A percentile compares a stretch with the other conserved stretches of the same genome.
phyloP scores from a whole-genome alignment of 108 stramenopile species.

The Pseudonitzschia delicatissima region DNA sequence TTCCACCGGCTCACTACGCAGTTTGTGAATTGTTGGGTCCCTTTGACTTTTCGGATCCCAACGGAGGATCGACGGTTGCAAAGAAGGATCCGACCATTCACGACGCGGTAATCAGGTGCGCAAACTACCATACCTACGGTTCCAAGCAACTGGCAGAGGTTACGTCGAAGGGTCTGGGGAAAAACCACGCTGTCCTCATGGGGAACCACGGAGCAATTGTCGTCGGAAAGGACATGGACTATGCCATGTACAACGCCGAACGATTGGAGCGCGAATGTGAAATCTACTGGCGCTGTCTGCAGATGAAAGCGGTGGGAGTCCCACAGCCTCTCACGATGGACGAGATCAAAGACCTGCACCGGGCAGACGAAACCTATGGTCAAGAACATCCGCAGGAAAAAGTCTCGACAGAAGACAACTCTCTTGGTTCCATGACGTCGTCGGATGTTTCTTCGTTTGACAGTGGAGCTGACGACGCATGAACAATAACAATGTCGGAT shows the following conservation, averaged over 20 bases:
- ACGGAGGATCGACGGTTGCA: conserved; percentile 4
- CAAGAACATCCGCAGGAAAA: conserved; percentile 18
- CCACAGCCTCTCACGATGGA: conserved; percentile 13
- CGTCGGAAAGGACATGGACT: conserved; percentile 20
- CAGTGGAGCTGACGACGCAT: too few relatives aligned
- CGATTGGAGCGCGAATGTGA: conserved; percentile 25
- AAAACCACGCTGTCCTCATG: conserved; percentile 23
- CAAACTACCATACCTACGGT: conserved; percentile 24
- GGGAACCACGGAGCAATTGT: conserved; percentile 27
- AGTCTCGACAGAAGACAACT: neutral
- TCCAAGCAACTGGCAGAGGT: conserved; percentile 14
- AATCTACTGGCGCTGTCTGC: conserved; percentile 18
- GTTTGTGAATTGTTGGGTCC: conserved; percentile 18
- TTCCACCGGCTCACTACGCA: conserved; percentile 25
- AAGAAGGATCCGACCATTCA: too few relatives aligned
- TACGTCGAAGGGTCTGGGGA: conserved; percentile 6
- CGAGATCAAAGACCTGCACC: conserved; percentile 13
- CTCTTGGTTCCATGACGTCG: too few relatives aligned
- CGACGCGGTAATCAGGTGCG: conserved; percentile 10
- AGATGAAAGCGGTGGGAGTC: conserved; percentile 18
- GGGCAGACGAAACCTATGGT: conserved; percentile 19
- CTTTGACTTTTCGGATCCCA: neutral
- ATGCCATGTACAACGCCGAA: conserved; percentile 19
- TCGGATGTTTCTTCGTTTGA: too few relatives aligned
- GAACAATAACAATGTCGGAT: too few relatives aligned